Evolutionary conservation across 257 asterid genomes (phyloP), one percentile per base, ranked within the genome.

Genomic region (Paraleonurus japonicus): DNA sequence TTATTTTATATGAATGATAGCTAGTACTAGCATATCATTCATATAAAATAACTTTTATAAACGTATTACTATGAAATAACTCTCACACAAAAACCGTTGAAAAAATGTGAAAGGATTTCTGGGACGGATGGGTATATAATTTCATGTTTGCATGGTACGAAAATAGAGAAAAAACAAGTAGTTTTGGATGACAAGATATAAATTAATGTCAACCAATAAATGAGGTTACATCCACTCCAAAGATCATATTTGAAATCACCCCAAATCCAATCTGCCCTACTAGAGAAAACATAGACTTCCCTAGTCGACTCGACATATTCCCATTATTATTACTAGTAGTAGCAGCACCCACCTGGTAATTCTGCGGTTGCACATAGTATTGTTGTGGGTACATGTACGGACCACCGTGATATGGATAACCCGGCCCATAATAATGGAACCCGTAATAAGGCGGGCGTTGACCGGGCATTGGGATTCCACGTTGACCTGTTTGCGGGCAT

Each of bases 191-290:
- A n/a, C n/a, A n/a, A n/a, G n/a, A n/a, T n/a, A n/a, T n/a, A n/a
- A n/a, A n/a, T n/a, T n/a, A n/a, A n/a, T n/a, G n/a, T n/a, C n/a
- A 79, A 54, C 41, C n/a, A 11, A 9, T 15, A 66, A 79, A 69
- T 0, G 73, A 41, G 10, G 64, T 0, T 19, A 78, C 4, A 76
- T 82, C 89, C 27, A 64, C 71, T 35, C 87, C 85, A 73, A 80
- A 85, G 11, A 82, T 64, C 83, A 80, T 65, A 71, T 76, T 78
- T 13, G 83, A 80, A 2, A 82, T 0, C 75, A 80, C 90, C 16
- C 85, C 84, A 64, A 72, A 4, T 20, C 75, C 87, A 61, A 85
- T 75, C 72, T 60, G 73, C 53, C 48, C 80, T 1, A 82, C 83
- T 15, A 82, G 48, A 37, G 58, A 11, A 76, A 85, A 82, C 87